Base-by-base conservation (phyloP, 768 basidiomycete species). In the Pisolithus marmoratus region DNA sequence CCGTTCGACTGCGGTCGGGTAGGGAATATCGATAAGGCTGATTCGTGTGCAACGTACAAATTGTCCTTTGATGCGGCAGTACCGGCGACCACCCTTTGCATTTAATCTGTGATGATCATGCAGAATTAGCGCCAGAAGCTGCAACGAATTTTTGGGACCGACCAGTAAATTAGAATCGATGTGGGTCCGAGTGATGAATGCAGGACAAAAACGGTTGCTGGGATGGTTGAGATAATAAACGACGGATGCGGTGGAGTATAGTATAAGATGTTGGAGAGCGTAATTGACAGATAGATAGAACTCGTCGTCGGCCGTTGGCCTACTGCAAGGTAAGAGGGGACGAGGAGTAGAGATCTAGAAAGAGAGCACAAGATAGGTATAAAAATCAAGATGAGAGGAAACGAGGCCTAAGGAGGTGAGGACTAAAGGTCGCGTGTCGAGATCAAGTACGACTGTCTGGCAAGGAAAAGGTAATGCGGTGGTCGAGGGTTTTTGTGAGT, bases 81-180 rank as follows among this genome's bases (percentile, higher is more conserved):
- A 62, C 78, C 70, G 76, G 81, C 77, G 71, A 83, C 80, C 76
- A 78, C 76, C 72, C 80, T 77, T 78, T 80, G 80, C 83, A 86
- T 86, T 79, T 79, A 80, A 79, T 71, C 67, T 72, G 62, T 60
- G 23, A 26, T 57, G 58, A 61, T 62, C 57, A 44, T 38, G 31
- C 14, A 57, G 59, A 63, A 61, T 66, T 59, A 61, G 64, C 29
- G 46, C 52, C 9, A 38, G 41, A 23, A 54, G 52, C 59, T 53
- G 55, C 48, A 51, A 50, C 48, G 49, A 61, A 44, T 47, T 29
- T 11, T 7, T 20, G 37, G 22, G 6, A 63, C 73, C 60, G 50
- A 72, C 76, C 70, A 75, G 74, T 77, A 76, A 77, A 75, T 68
- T 69, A 78, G 61, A 60, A 64, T 63, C 63, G 67, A 63, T 63